Base-by-base conservation (phyloP, 352 stramenopile species). In the Blastocystis sp. region DNA sequence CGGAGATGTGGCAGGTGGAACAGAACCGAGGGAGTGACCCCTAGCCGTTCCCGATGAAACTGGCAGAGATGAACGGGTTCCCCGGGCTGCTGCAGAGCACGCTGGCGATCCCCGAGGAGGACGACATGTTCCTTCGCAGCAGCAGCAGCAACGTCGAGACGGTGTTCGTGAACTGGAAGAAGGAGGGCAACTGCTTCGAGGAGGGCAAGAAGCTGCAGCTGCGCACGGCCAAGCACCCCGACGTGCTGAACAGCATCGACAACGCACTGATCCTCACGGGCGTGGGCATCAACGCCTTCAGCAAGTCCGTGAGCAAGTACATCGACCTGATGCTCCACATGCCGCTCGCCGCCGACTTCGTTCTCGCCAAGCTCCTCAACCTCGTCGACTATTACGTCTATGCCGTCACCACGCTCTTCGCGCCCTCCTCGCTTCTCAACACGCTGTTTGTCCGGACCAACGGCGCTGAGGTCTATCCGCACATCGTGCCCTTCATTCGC, bases 61-160 rank as follows among this genome's bases (percentile, higher is more conserved):
- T 84, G 59, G 74, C 74, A 38, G 74, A 84, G 61, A 84, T 84
- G 74, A 84, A 84, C 61, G 74, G 74, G 2, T 84, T 84, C 74
- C 74, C 74, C 7, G 74, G 74, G 4, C 61, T 84, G 54, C 54
- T 84, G 42, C 74, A 84, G 74, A 84, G 74, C 61, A 84, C 54
- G 14, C 74, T 84, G 19, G 34, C 74, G 54, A 84, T 84, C 52
- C 74, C 74, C 11, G 54, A 68, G 61, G 74, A 84, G 21, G 74
- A 84, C 9, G 66, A 84, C 42, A 84, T 84, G 74, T 84, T 84
- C 61, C 42, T 84, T n/a, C 61, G 74, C 28, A 84, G 74, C 61
- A 68, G 74, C 61, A 52, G 1, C 11, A 68, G 45, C 34, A 84
- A 84, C 45, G 74, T 84, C 4, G 45, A 84, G 4, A 19, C 3